Evolutionary conservation across 2,329 filamentous ascomycete genomes (phyloP).

Genomic region (Diaporthe aspalathi): DNA sequence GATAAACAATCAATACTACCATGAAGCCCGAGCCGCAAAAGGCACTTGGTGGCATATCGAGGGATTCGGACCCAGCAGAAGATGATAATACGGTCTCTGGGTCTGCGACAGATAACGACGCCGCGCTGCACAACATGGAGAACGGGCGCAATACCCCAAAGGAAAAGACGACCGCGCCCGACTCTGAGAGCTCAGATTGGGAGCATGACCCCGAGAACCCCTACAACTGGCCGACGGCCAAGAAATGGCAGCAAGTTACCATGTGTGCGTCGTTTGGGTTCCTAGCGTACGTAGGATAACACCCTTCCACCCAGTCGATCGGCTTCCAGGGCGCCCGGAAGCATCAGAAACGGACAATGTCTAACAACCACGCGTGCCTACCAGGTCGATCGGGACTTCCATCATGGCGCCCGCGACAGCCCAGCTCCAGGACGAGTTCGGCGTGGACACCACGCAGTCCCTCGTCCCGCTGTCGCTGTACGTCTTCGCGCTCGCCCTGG

Average conservation of each 20-base stretch:
- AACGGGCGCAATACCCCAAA: neutral
- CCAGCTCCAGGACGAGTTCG: constrained; percentile 64
- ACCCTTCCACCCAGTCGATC: rapidly evolving
- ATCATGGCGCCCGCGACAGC: constrained; percentile 61
- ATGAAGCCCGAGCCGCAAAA: neutral
- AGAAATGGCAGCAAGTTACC: constrained; percentile 53
- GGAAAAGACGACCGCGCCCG: neutral
- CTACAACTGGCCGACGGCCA: constrained; percentile 60
- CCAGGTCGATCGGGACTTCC: constrained; percentile 65
- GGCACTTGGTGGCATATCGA: neutral
- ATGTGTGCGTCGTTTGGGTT: constrained; percentile 55
- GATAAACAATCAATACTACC: neutral
- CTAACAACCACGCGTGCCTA: neutral
- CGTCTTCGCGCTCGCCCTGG: constrained; percentile 68
- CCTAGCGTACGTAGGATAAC: constrained; percentile 49
- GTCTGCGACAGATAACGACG: neutral
- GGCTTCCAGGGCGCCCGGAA: neutral
- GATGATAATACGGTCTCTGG: constrained; percentile 10
- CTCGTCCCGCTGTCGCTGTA: constrained; percentile 71
- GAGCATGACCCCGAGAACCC: constrained; percentile 58
- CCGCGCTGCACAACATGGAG: neutral
- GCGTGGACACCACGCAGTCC: constrained; percentile 64
- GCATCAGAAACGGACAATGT: neutral
- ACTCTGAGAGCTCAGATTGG: constrained; percentile 46
- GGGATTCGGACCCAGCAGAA: neutral